These are phyloP conservation scores for Gynostemma pentaphyllum DNA, from an alignment of 306 rosid species.

Conservation along the genomic window DNA sequence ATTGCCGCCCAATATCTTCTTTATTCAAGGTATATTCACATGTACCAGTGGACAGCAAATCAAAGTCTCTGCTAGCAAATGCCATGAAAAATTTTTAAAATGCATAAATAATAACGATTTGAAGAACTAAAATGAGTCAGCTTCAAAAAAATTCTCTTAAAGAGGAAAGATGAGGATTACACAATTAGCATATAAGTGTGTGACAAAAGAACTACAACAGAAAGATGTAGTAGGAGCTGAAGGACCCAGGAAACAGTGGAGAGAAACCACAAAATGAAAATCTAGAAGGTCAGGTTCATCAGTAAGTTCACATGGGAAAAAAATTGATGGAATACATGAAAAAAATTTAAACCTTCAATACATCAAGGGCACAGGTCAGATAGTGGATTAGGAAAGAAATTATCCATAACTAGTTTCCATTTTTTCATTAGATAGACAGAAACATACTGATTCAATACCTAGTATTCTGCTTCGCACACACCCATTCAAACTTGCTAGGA, in stretches of 20 bases:
- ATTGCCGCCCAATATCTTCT: conserved; percentile 71
- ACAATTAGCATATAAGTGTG: conserved; percentile 5
- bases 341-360: not conserved
- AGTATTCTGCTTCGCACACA: conserved; percentile 46
- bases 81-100: conserved; percentile 12
- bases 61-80: conserved; percentile 41
- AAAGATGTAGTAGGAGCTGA: not conserved
- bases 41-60: conserved; percentile 63
- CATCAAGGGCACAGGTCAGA: not conserved
- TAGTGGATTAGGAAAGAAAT: not conserved
- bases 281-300: not conserved
- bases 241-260: not conserved
- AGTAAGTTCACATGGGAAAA: not conserved
- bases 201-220: not conserved
- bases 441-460: conserved; percentile 44
- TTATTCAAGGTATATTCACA: conserved; percentile 71
- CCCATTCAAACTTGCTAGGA: conserved; percentile 98
- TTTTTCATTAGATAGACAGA: not conserved
- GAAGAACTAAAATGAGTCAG: not conserved
- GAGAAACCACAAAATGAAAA: not conserved
- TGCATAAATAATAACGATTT: not conserved
- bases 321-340: not conserved
- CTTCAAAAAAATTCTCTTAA: not conserved
- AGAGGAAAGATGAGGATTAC: not conserved
- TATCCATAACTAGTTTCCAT: not conserved